Evolutionary conservation across 2,329 filamentous ascomycete species (phyloP).

Genomic region (Trichophyton simii): DNA sequence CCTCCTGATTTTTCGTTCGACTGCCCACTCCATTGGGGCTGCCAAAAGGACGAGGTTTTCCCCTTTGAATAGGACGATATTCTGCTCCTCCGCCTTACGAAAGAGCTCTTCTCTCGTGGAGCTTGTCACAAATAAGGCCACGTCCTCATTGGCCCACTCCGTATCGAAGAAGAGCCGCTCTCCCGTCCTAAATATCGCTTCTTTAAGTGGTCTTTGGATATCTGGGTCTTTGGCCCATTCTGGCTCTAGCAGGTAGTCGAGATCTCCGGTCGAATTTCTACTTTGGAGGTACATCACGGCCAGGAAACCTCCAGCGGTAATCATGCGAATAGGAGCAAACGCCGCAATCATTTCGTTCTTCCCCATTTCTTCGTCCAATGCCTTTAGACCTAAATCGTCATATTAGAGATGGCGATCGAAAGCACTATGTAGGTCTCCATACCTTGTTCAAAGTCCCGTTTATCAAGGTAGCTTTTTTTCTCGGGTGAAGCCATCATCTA

Average conservation of each 20-base stretch:
- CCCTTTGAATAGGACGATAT: slow-evolving; percentile 22
- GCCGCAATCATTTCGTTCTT: slow-evolving; percentile 12
- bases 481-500: too few species aligned
- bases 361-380: slow-evolving; percentile 22
- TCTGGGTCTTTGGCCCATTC: slow-evolving; percentile 23
- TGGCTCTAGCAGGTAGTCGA: slow-evolving; percentile 13
- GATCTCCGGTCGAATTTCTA: slow-evolving; percentile 8
- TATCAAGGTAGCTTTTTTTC: too few species aligned
- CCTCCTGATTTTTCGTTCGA: slow-evolving; percentile 25
- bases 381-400: slow-evolving; percentile 16
- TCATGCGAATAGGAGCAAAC: slow-evolving; percentile 11
- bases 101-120: slow-evolving; percentile 14
- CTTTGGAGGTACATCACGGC: slow-evolving; percentile 9
- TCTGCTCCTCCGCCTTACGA: slow-evolving; percentile 20
- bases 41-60: slow-evolving; percentile 21
- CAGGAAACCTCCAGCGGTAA: slow-evolving; percentile 10
- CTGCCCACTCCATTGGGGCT: slow-evolving; percentile 25
- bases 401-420: too few species aligned
- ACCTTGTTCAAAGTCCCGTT: too few species aligned
- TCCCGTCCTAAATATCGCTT: slow-evolving; percentile 15
- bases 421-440: too few species aligned
- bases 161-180: slow-evolving; percentile 17
- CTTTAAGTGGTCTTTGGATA: slow-evolving; percentile 19
- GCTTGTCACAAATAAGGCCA: slow-evolving; percentile 21
- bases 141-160: slow-evolving; percentile 24